phyloP scores from a whole-genome alignment of 2,329 filamentous ascomycete genomes.

The Alternaria panax region DNA sequence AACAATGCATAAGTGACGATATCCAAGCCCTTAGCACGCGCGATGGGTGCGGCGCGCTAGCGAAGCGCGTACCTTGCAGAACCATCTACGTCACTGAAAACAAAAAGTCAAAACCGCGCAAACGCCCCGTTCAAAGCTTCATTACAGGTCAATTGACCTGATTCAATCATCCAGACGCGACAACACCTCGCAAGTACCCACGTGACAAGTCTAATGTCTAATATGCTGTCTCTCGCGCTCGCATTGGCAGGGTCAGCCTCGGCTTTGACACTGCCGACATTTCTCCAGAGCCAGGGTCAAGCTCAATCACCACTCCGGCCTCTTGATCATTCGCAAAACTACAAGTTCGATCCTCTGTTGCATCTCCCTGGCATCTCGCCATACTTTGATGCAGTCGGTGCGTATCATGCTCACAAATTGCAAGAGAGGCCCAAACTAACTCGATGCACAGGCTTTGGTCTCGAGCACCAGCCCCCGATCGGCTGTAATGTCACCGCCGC shows the following conservation, averaged over 20 bases:
- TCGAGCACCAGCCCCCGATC: conserved; percentile 56
- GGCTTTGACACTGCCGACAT: conserved; percentile 27
- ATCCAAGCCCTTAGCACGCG: conserved; percentile 3
- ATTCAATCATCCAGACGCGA: not conserved
- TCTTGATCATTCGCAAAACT: conserved; percentile 43
- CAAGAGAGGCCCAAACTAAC: not conserved
- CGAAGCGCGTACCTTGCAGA: conserved; percentile 6
- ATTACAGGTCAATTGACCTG: conserved; percentile 3
- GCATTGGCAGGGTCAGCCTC: conserved; percentile 29
- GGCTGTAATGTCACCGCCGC: conserved; percentile 59
- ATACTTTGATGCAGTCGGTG: conserved; percentile 57
- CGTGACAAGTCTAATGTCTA: conserved; percentile 1
- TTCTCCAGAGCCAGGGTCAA: conserved; percentile 10
- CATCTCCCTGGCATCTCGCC: conserved; percentile 60
- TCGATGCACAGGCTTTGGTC: conserved; percentile 41
- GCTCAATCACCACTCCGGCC: conserved; percentile 26
- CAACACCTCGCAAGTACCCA: not conserved
- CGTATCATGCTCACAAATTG: not conserved
- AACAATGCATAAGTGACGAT: conserved; percentile 1
- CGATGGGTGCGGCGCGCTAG: conserved; percentile 6
- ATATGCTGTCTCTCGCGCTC: conserved; percentile 25
- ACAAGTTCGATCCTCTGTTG: conserved; percentile 57
- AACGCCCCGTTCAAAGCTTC: not conserved
- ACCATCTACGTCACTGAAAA: conserved; percentile 15
- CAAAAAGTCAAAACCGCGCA: conserved; percentile 13